phyloP scores from a whole-genome alignment of 106 monocot species.

The Posidonia australis region DNA sequence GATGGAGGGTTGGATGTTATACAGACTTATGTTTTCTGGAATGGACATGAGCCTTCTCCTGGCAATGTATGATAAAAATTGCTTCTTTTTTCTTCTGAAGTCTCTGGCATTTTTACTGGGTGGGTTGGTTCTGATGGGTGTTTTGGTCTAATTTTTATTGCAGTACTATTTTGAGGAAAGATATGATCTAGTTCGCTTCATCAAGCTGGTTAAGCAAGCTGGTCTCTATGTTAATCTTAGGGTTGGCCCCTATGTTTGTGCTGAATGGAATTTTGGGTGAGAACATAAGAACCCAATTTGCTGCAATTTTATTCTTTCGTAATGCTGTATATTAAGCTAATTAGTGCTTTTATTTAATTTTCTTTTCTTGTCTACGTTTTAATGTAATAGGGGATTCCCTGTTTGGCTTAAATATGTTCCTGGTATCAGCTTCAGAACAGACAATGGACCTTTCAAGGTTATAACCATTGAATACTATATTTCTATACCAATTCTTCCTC shows the following conservation, averaged over 20 bases:
- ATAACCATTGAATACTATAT: background rate
- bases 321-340: background rate
- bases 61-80: conserved; percentile 17
- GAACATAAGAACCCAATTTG: background rate
- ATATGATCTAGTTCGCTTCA: conserved; percentile 35
- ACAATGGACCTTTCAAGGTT: conserved; percentile 33
- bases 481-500: no score
- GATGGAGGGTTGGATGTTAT: conserved; percentile 25
- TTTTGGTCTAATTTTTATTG: background rate
- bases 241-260: conserved; percentile 43
- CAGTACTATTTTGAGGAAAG: conserved; percentile 40
- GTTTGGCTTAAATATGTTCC: conserved; percentile 37
- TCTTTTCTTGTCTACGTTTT: background rate
- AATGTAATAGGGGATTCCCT: conserved; percentile 23
- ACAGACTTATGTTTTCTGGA: conserved; percentile 35
- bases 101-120: background rate
- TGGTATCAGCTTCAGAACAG: conserved; percentile 35
- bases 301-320: background rate
- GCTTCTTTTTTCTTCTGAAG: background rate
- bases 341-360: background rate
- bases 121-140: background rate
- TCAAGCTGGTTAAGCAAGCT: conserved; percentile 36
- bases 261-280: conserved; percentile 52
- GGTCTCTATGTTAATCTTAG: conserved; percentile 41
- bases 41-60: conserved; percentile 38